Conservation (phyloP, 2,329 filamentous ascomycete species). For the Pezicula rhizophila region DNA sequence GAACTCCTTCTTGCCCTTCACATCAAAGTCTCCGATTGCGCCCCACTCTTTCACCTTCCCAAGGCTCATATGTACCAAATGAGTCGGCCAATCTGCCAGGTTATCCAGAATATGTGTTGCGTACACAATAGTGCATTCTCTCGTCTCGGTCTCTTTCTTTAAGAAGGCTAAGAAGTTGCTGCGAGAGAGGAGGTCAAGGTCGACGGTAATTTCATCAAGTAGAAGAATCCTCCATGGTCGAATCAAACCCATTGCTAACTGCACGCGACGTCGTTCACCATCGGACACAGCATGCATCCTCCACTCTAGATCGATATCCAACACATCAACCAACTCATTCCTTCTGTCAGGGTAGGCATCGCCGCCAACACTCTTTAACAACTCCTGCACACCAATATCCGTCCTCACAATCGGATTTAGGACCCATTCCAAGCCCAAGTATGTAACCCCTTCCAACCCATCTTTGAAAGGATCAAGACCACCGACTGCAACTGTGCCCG, state of each 20-base stretch:
- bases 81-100: conserved; percentile 87
- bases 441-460: conserved; percentile 87
- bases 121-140: conserved; percentile 89
- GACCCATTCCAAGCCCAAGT: conserved; percentile 96
- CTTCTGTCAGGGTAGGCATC: conserved; percentile 74
- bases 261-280: conserved; percentile 84
- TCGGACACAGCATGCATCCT: conserved; percentile 95
- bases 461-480: conserved; percentile 90
- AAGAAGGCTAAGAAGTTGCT: conserved; percentile 82
- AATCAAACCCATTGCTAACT: conserved; percentile 91
- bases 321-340: conserved; percentile 79
- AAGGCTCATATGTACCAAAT: conserved; percentile 92
- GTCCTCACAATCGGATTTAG: conserved; percentile 93
- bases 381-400: conserved; percentile 84
- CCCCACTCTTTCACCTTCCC: conserved; percentile 87
- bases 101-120: conserved; percentile 97
- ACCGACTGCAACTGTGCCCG: conserved; percentile 66
- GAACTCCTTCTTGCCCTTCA: conserved; percentile 27
- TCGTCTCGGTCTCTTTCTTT: conserved; percentile 74
- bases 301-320: conserved; percentile 90
- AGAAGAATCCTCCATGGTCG: conserved; percentile 87
- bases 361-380: conserved; percentile 81
- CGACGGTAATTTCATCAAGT: conserved; percentile 94
- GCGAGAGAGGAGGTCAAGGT: conserved; percentile 81
- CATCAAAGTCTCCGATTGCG: conserved; percentile 60